Base-by-base conservation (phyloP, 495 filamentous ascomycete species). In the Hypoxylon lenormandii region DNA sequence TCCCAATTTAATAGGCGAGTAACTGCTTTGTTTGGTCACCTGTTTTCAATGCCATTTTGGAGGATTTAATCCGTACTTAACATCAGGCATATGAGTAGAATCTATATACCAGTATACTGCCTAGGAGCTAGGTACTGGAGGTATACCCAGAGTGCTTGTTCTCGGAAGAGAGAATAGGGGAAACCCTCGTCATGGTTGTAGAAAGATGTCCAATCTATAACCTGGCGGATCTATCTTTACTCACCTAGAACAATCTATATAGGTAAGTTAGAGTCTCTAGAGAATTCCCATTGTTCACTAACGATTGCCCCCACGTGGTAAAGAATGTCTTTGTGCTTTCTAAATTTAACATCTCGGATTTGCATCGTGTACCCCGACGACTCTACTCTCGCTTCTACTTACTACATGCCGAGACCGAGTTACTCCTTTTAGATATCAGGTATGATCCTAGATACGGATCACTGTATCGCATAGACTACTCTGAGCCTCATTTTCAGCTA, bases 361-460 rank as follows among this genome's bases (percentile, higher is more conserved):
- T 7, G 30, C 30, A 33, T 33, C 6, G 30, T 33, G 30, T 33
- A 3, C 30, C 30, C 30, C 30, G 30, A 33, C 10, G 10, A 33
- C 30, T 16, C 42, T 45, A 45, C 42, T 18, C 21, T 11, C 42
- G n/a, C 11, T 1, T 16, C 22, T 45, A 52, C 19, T 33, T 50
- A 16, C 38, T 45, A 51, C 52, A 50, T 57, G 51, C 42, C 38
- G 16, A 23, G 37, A 43, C 46, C 13, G 43, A 16, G 12, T 58
- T 49, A 33, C 45, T 28, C 30, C 13, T 16, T 48, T 63, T 48
- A 48, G 43, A n/a, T 40, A 13, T 16, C 12, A 18, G 18, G 37
- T 42, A 48, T 43, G 42, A 56, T 57, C 52, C 22, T 49, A 42
- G 51, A 26, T 43, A 49, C n/a, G n/a, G 60, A 64, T 64, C 60